phyloP scores from a whole-genome alignment of 192 early-diverging fungal species.

The Umbelopsis ramanniana region DNA sequence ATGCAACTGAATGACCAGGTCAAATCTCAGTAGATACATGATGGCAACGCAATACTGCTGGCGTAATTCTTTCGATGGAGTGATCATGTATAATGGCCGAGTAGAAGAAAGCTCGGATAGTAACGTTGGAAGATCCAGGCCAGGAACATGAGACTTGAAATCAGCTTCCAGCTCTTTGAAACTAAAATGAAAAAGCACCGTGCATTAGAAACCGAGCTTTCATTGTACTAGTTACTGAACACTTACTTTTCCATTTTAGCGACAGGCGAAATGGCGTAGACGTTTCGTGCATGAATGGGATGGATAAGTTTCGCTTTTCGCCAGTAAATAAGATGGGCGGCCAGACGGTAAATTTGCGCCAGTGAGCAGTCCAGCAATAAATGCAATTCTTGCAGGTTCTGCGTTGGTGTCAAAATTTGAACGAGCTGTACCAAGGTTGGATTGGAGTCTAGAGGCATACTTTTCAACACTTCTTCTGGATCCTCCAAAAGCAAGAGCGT shows the following conservation, averaged over 20 bases:
- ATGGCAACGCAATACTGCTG: conserved; percentile 82
- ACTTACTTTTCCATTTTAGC: conserved; percentile 63
- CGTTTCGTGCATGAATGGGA: conserved; percentile 72
- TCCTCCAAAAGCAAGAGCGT: conserved; percentile 84
- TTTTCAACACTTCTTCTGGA: conserved; percentile 78
- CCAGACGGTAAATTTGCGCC: conserved; percentile 88
- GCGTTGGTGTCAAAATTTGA: conserved; percentile 84
- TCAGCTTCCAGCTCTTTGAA: conserved; percentile 48
- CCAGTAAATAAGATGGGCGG: conserved; percentile 94
- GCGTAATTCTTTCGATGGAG: conserved; percentile 64
- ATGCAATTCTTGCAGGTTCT: conserved; percentile 82
- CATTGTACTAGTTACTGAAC: neutral
- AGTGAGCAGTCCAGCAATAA: conserved; percentile 89
- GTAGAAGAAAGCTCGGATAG: conserved; percentile 62
- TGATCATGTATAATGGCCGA: conserved; percentile 55
- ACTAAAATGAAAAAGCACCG: conserved; percentile 22
- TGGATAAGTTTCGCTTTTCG: conserved; percentile 89
- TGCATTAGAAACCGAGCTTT: conserved; percentile 6
- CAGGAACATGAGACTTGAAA: conserved; percentile 61
- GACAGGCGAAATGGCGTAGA: conserved; percentile 78
- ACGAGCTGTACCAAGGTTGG: conserved; percentile 89
- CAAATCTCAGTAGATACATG: conserved; percentile 78
- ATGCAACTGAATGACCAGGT: conserved; percentile 80
- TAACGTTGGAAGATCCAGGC: conserved; percentile 58
- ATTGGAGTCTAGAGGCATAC: conserved; percentile 80